These are phyloP conservation scores for Millerago galiae DNA, from an alignment of 805 yeast species.

Conservation along the genomic window DNA sequence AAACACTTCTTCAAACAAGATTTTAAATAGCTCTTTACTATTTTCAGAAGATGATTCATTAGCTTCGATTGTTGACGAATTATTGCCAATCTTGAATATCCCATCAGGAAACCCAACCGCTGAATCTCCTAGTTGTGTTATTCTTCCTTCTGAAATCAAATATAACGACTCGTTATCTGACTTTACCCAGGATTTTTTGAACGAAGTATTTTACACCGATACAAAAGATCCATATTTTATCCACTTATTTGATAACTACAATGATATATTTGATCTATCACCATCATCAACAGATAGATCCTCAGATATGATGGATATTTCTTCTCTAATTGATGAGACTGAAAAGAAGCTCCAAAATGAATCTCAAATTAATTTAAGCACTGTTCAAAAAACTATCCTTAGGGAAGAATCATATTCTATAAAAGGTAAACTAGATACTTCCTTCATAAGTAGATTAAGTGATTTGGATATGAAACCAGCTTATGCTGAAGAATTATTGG, in stretches of 20 bases:
- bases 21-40: background rate
- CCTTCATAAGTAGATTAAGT: background rate
- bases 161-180: background rate
- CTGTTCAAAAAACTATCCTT: background rate
- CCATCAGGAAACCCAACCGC: too few relatives aligned
- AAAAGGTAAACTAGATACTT: background rate
- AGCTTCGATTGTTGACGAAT: constrained; percentile 3
- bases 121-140: too few relatives aligned
- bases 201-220: constrained; percentile 3
- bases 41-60: constrained; percentile 4
- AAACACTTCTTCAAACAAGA: background rate
- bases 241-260: background rate
- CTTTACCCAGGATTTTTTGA: background rate
- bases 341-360: background rate
- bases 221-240: constrained; percentile 4
- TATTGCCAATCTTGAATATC: background rate
- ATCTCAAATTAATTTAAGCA: background rate
- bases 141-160: too few relatives aligned
- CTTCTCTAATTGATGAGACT: background rate
- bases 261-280: background rate
- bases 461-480: background rate
- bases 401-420: background rate
- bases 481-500: background rate
- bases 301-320: background rate
- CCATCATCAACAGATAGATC: background rate